Percentiles rank a stretch among this genome's conserved stretches.
phyloP scores from a whole-genome alignment of 306 rosid genomes.

The Cyclanthera cordifolia region DNA sequence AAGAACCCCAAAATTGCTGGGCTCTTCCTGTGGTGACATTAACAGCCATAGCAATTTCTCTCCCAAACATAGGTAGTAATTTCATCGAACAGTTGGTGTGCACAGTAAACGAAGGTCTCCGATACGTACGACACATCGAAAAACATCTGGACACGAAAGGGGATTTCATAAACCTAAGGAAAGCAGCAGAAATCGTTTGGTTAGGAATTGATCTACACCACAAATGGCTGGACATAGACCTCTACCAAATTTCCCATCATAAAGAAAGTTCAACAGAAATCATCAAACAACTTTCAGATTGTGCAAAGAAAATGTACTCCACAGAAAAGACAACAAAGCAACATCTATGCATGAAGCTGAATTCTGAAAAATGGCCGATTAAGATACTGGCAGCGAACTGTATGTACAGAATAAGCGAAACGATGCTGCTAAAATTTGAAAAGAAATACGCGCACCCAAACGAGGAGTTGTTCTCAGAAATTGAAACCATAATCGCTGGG shows the following conservation, averaged over 20 bases:
- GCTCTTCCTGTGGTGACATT: slow-evolving; percentile 73
- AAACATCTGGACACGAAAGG: slow-evolving; percentile 33
- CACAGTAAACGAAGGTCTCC: slow-evolving; percentile 46
- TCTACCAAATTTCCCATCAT: slow-evolving; percentile 37
- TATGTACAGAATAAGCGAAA: slow-evolving; percentile 66
- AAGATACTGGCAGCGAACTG: slow-evolving; percentile 48
- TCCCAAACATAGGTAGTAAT: slow-evolving; percentile 35
- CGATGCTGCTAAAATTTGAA: slow-evolving; percentile 31
- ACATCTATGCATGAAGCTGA: slow-evolving; percentile 23
- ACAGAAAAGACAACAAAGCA: slow-evolving; percentile 18
- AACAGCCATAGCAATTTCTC: slow-evolving; percentile 46
- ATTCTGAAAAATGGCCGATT: slow-evolving; percentile 54
- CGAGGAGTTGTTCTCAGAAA: slow-evolving; percentile 32
- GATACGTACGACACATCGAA: slow-evolving; percentile 39
- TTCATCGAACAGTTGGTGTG: slow-evolving; percentile 25
- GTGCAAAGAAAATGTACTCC: slow-evolving; percentile 38
- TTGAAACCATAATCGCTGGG: slow-evolving; percentile 41
- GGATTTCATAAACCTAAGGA: slow-evolving; percentile 29
- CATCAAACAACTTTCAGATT: slow-evolving; percentile 35
- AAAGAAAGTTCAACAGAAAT: slow-evolving; percentile 32
- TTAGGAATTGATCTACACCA: slow-evolving; percentile 54
- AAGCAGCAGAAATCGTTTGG: slow-evolving; percentile 55
- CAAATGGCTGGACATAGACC: slow-evolving; percentile 63
- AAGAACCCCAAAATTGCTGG: slow-evolving; percentile 57
- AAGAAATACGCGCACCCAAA: slow-evolving; percentile 6